Base-by-base conservation (phyloP, 257 asterid species). In the Solanum acaule region DNA sequence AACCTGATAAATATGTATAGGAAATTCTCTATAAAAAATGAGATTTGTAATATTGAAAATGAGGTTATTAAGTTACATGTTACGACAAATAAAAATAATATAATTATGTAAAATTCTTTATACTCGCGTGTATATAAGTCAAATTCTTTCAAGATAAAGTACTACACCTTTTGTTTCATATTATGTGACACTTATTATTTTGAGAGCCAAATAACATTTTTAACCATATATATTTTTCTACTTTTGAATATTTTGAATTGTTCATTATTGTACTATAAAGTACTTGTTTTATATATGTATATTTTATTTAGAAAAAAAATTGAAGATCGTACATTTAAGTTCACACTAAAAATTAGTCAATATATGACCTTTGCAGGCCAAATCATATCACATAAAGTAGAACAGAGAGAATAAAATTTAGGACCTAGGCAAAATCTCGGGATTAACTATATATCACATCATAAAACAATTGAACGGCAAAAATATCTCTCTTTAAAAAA, bases 401-500 rank as follows among this genome's bases (percentile, higher is more conserved):
- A 31, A 70, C 3, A 0, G 6, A 29, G 23, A 20, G 12, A 70
- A 7, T 15, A 70, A 70, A 7, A 25, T 31, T 70, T 70, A 70
- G 23, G 3, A 70, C 6, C n/a, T 70, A 70, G 22, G 5, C 0
- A 6, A 68, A 68, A 27, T 29, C 2, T 5, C 11, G 0, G 0
- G 22, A 71, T 16, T 71, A 15, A 8, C 40, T 31, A 61, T 61
- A 22, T 10, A 15, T 31, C 40, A 0, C 14, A 4, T 10, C 56
- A 23, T 18, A 11, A 76, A 12, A 76, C 0, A 38, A 76, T 3
- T 38, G 52, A 23, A 23, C 2, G 3, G 10, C 6, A 10, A 52
- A 52, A 18, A 2, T 3, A 0, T 52, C 8, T 52, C 2, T 2
- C 4, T 52, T 0, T 52, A 16, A 6, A 52, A 52, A 52, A 6